Base-by-base conservation (phyloP, 176 grass and related monocot species). In the Otatea glauca region DNA sequence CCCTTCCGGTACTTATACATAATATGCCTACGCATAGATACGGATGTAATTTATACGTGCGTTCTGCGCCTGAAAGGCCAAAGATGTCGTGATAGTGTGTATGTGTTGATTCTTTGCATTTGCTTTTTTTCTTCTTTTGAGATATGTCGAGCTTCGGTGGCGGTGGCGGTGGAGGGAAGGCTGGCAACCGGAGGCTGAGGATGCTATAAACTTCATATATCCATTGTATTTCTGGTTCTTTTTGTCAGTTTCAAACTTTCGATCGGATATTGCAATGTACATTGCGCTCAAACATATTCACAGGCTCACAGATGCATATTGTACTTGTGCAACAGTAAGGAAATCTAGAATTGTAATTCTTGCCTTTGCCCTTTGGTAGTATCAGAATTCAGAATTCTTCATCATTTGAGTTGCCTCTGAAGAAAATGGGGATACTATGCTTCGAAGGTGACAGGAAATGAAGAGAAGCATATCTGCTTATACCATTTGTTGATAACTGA, bases 91-190 rank as follows among this genome's bases (percentile, higher is more conserved):
- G 3, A 13, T 59, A 3, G 2, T 24, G 6, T 47, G 45, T 11
- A n/a, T 23, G 12, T 38, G 17, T 18, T 73, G 7, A 84, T 54
- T 21, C 11, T 37, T 43, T 49, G 3, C 9, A 2, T 38, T 35
- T 63, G 50, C 4, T 4, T 21, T 21, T 21, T 56, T 14, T 14
- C 7, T 70, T 69, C 3, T 24, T 16, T 6, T 55, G 20, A 89
- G 88, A 85, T 6, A 89, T 86, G 78, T 77, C 78, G 9, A 82
- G 83, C 78, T 89, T 89, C 56, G 29, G 37, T 1, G 70, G 54
- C 0, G 83, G 63, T 35, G 29, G 37, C 1, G 77, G 43, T 0
- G 83, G 43, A 1, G 64, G 38, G 88, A 81, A 21, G 25, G 56
- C 71, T 54, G 83, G 83, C 54, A 89, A 82, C 78, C 56, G 78